Percentiles rank a stretch among this genome's conserved stretches.
phyloP scores from a whole-genome alignment of 305 asterid species.

The Fraxinus velutina region DNA sequence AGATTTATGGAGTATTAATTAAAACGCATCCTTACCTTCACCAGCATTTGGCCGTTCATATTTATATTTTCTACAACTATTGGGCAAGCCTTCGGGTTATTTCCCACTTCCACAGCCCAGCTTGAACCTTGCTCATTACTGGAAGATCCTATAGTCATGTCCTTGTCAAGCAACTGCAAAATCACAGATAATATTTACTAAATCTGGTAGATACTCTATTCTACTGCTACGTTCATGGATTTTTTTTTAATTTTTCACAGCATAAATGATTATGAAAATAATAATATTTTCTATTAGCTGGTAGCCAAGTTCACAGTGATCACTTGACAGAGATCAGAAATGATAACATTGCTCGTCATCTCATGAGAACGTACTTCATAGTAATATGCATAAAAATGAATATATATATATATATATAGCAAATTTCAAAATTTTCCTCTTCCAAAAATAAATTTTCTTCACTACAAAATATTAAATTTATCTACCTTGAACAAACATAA shows the following conservation, averaged over 20 bases:
- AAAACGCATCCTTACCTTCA: slow-evolving; percentile 55
- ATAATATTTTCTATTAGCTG: not conserved
- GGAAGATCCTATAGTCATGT: slow-evolving; percentile 54
- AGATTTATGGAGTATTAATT: not conserved
- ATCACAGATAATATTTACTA: slow-evolving; percentile 8
- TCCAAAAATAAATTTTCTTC: not conserved
- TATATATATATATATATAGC: not conserved
- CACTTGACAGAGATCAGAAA: not conserved
- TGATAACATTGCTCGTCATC: not conserved
- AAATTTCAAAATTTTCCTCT: not conserved
- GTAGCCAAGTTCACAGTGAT: not conserved
- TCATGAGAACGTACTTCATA: not conserved
- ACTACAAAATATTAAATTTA: too few relatives aligned
- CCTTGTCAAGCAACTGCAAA: slow-evolving; percentile 78
- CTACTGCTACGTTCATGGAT: not conserved
- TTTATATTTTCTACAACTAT: slow-evolving; percentile 79
- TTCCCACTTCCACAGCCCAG: slow-evolving; percentile 99
- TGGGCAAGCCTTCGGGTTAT: slow-evolving; percentile 66
- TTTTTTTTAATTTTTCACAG: not conserved
- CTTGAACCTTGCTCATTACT: slow-evolving; percentile 78
- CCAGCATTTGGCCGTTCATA: slow-evolving; percentile 80
- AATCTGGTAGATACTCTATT: not conserved
- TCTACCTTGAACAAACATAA: not conserved
- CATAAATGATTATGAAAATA: not conserved
- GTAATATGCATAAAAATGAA: not conserved